A percentile compares a stretch with the other conserved stretches of the same genome.
Evolutionary conservation across 108 stramenopile genomes (phyloP).

Genomic region (Cyclotella distinguenda): DNA sequence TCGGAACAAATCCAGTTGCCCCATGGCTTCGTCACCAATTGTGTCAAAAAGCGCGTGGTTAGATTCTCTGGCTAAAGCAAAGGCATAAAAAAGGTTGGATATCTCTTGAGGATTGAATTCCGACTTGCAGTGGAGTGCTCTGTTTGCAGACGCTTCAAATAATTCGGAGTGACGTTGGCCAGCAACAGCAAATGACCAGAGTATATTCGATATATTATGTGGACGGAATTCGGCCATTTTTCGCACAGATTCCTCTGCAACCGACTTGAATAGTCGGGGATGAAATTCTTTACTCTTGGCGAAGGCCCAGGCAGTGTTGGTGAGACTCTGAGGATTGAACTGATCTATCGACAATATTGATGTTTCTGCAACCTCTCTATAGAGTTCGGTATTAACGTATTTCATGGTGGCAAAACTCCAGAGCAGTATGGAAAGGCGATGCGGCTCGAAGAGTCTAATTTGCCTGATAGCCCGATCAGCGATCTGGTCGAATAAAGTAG

Average conservation of each 20-base stretch:
- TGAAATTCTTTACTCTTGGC: conserved; percentile 3
- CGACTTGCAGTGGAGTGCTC: neutral
- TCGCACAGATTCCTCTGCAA: neutral
- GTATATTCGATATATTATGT: conserved; percentile 10
- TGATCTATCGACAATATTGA: neutral
- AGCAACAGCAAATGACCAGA: conserved; percentile 10
- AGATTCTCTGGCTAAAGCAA: neutral
- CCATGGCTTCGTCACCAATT: conserved; percentile 4
- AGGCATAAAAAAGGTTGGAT: neutral
- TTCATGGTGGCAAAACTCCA: conserved; percentile 15
- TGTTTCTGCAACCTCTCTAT: neutral
- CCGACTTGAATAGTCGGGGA: neutral
- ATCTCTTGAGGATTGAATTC: conserved; percentile 7
- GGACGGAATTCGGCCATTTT: neutral
- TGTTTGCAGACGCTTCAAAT: conserved; percentile 3
- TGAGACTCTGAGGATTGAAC: conserved; percentile 15
- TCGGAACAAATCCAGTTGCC: neutral
- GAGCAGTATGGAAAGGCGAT: conserved; percentile 1
- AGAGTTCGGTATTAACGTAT: neutral
- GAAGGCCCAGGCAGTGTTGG: conserved; percentile 4
- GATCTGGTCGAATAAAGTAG: conserved; percentile 16
- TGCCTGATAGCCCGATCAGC: neutral
- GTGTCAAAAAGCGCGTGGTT: conserved; percentile 12
- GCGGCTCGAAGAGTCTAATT: conserved; percentile 2
- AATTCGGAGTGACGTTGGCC: neutral